Conservation (phyloP, 805 yeast genomes). For the Ogataea nitratoaversa region DNA sequence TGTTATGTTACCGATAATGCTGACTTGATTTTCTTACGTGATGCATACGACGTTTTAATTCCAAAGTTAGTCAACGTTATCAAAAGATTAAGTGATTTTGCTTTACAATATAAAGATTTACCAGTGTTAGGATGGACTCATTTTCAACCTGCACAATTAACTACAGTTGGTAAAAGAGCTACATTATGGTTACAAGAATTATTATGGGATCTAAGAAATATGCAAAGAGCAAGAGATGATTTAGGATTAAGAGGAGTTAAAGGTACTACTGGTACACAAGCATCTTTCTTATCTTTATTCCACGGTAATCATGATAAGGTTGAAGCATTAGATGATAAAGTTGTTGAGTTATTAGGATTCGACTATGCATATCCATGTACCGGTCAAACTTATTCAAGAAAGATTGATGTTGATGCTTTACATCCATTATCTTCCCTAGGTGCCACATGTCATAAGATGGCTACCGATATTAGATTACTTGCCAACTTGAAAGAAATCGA, state of each 20-base stretch:
- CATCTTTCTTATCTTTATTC: slow-evolving; percentile 89
- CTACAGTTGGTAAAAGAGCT: slow-evolving; percentile 97
- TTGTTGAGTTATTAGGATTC: slow-evolving; percentile 89
- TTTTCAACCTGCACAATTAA: slow-evolving; percentile 98
- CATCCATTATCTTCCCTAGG: slow-evolving; percentile 93
- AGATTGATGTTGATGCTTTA: slow-evolving; percentile 91
- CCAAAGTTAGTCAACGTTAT: slow-evolving; percentile 96
- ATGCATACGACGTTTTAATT: slow-evolving; percentile 88
- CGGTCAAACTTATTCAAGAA: slow-evolving; percentile 98
- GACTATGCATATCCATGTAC: slow-evolving; percentile 95
- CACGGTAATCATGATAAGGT: slow-evolving; percentile 97
- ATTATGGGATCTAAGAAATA: slow-evolving; percentile 95
- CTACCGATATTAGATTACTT: slow-evolving; percentile 91
- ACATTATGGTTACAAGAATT: slow-evolving; percentile 97
- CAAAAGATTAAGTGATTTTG: slow-evolving; percentile 82
- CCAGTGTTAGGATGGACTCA: slow-evolving; percentile 99
- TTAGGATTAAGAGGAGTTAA: slow-evolving; percentile 96
- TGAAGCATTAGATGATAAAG: slow-evolving; percentile 86
- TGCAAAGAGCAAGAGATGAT: slow-evolving; percentile 94
- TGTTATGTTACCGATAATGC: slow-evolving; percentile 98
- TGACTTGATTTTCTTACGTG: slow-evolving; percentile 92
- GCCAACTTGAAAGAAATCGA: slow-evolving; percentile 97
- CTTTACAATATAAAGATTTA: slow-evolving; percentile 86
- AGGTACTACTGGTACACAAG: slow-evolving; percentile 99
- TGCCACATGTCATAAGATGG: slow-evolving; percentile 95